Evolutionary conservation across 1,284 basidiomycete genomes (phyloP).

Genomic region (Boletus albobrunnescens): DNA sequence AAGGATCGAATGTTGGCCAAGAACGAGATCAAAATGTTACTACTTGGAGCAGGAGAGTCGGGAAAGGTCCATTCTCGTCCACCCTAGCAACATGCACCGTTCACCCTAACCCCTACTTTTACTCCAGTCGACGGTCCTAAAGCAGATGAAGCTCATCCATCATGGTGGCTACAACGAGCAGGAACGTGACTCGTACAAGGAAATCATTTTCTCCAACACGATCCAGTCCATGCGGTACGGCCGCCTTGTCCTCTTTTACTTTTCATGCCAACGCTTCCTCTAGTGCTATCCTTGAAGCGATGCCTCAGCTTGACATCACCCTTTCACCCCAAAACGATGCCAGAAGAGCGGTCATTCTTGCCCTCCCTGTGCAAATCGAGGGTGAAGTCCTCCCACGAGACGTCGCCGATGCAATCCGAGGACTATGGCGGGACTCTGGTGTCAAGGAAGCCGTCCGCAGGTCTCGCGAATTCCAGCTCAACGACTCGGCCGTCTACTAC

Average conservation of each 20-base stretch:
- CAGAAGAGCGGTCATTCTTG: conserved; percentile 73
- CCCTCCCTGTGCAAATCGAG: conserved; percentile 85
- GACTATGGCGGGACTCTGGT: conserved; percentile 86
- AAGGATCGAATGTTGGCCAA: conserved; percentile 87
- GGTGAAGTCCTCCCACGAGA: conserved; percentile 73
- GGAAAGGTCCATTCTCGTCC: conserved; percentile 59
- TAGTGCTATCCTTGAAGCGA: conserved; percentile 88
- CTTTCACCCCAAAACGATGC: conserved; percentile 70
- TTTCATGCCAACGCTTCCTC: not conserved
- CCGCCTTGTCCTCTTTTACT: not conserved
- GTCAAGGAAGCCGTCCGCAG: conserved; percentile 83
- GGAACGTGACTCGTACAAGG: conserved; percentile 94
- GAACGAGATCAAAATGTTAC: conserved; percentile 93
- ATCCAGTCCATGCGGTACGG: conserved; percentile 90
- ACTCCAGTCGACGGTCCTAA: conserved; percentile 81
- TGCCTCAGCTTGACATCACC: conserved; percentile 60
- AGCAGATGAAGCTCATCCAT: conserved; percentile 97
- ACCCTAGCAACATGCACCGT: not conserved
- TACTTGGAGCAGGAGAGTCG: conserved; percentile 91
- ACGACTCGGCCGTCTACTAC: conserved; percentile 94
- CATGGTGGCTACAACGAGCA: conserved; percentile 87
- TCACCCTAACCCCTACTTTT: not conserved
- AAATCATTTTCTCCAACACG: conserved; percentile 96
- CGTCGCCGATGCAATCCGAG: conserved; percentile 77
- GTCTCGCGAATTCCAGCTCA: conserved; percentile 92